Conservation (phyloP, 148 eudicot genomes). For the Chenopodium berlandieri region DNA sequence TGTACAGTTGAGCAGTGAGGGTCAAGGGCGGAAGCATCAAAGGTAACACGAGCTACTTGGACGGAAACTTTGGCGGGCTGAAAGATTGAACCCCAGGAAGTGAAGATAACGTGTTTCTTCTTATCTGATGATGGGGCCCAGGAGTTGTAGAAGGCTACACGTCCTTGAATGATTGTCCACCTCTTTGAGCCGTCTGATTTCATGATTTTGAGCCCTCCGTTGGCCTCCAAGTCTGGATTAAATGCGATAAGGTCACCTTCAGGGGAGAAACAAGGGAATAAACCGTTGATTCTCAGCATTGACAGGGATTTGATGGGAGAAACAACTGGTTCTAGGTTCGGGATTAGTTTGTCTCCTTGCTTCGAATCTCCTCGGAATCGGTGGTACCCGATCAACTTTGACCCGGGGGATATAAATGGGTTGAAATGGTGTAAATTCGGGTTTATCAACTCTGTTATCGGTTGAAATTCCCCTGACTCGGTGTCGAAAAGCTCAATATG, state of each 20-base stretch:
- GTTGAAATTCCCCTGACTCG: conserved; percentile 36
- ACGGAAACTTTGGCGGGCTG: conserved; percentile 45
- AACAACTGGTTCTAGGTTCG: conserved; percentile 40
- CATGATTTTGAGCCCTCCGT: conserved; percentile 51
- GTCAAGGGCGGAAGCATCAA: conserved; percentile 32
- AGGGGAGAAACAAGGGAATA: conserved; percentile 66
- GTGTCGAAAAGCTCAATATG: conserved; percentile 69
- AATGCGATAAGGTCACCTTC: conserved; percentile 53
- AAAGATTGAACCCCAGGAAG: conserved; percentile 70
- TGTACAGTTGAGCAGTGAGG: conserved; percentile 22
- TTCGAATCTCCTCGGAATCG: conserved; percentile 53
- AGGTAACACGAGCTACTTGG: conserved; percentile 63
- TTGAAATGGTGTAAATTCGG: conserved; percentile 73
- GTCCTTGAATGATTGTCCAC: conserved; percentile 50
- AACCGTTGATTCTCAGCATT: conserved; percentile 59
- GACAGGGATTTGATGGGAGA: conserved; percentile 42
- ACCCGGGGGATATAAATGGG: conserved; percentile 68
- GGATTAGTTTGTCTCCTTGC: conserved; percentile 28
- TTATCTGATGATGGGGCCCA: conserved; percentile 48
- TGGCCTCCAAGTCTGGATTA: conserved; percentile 42
- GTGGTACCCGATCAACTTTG: conserved; percentile 63
- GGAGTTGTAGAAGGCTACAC: conserved; percentile 51
- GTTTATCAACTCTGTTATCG: conserved; percentile 47
- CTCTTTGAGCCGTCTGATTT: conserved; percentile 71
- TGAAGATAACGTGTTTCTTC: conserved; percentile 55